Evolutionary conservation across 176 grass and related monocot species (phyloP).

Genomic region (Juncus effusus): DNA sequence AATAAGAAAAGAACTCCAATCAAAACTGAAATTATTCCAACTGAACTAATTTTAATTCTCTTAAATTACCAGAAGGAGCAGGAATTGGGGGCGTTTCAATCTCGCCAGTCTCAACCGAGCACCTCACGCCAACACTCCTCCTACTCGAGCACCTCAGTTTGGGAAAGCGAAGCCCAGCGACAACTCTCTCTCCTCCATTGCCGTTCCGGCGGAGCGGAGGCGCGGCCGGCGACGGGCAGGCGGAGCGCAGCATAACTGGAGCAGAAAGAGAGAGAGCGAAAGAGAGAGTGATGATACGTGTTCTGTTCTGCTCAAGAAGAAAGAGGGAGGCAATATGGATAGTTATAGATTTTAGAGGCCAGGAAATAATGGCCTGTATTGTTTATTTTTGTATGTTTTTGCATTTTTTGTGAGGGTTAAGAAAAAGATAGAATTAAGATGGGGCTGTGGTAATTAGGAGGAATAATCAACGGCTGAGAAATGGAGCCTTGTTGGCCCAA

Average conservation of each 20-base stretch:
- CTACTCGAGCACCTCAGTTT: background rate
- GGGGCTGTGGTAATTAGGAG: background rate
- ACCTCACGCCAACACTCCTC: background rate
- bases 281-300: background rate
- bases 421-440: background rate
- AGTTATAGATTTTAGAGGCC: constrained; percentile 11
- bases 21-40: background rate
- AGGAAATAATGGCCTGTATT: constrained; percentile 13
- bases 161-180: background rate
- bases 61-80: constrained; percentile 3
- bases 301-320: background rate
- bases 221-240: background rate
- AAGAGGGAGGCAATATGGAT: background rate
- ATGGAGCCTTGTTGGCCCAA: background rate
- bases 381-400: background rate
- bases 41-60: background rate
- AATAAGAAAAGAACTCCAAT: background rate
- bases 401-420: background rate
- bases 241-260: constrained; percentile 20
- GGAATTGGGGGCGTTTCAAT: constrained; percentile 11
- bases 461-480: background rate
- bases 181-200: background rate
- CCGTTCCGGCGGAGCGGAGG: background rate
- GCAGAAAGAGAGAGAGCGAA: background rate
- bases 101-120: constrained; percentile 26